Base-by-base conservation (phyloP, 225 moss, liverwort and hornwort genomes). In the Anthoceros angustus region DNA sequence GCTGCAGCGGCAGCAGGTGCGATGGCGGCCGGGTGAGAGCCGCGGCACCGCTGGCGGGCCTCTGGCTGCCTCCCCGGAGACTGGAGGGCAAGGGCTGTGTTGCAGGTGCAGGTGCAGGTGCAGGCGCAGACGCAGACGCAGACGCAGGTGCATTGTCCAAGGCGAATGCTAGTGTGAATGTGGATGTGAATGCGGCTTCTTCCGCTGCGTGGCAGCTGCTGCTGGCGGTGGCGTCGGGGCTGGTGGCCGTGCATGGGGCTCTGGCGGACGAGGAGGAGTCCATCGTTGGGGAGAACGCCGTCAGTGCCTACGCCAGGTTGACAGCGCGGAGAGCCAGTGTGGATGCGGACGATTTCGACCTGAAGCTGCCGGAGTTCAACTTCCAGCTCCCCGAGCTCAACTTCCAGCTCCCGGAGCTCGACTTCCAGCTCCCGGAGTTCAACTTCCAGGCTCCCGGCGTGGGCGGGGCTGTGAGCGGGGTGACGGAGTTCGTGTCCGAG, bases 401-500 rank as follows among this genome's bases (percentile, higher is more conserved):
- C 9, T 12, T 43, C 9, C 9, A 12, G 43, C 43, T 43, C 9
- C 43, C 43, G 8, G 9, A 43, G 43, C 43, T 43, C 9, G 43
- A 43, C 43, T 43, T 43, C 43, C 8, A 43, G 43, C 9, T 12
- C 12, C 43, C 43, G 12, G 43, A 43, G 9, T 8, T 43, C 43
- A 12, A 43, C 43, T 50, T 50, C 49, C 49, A 50, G 14, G 49
- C 20, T 50, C 49, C 49, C 10, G 49, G 8, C 2, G 45, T 70
- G 8, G 50, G 70, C 18, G 63, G 68, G 5, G 77, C 70, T 41
- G 60, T 70, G 10, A 73, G 66, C 6, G 42, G 49, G 18, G 43
- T 77, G 0, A 62, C 68, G 12, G 78, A 77, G 12, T 82, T 85
- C 11, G 16, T 87, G 21, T 3, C 64, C 5, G 73, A 78, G 18